Conservation (phyloP, 495 filamentous ascomycete genomes). For the Extremus antarcticus region DNA sequence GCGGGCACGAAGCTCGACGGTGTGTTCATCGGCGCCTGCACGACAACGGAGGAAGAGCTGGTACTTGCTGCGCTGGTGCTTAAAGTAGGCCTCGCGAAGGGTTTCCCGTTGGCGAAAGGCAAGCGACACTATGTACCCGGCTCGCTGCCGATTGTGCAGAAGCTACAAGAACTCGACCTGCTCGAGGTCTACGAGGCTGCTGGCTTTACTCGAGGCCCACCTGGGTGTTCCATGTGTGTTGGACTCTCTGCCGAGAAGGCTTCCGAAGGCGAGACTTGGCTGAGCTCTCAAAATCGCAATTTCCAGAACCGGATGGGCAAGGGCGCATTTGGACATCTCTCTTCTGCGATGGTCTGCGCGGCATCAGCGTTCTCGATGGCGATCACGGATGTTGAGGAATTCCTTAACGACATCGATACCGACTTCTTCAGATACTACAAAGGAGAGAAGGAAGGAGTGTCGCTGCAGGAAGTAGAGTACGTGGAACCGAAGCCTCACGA, state of each 20-base stretch:
- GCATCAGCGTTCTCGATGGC: not conserved
- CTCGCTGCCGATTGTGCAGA: not conserved
- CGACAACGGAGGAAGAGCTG: not conserved
- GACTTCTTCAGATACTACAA: not conserved
- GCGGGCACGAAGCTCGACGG: not conserved
- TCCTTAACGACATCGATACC: not conserved
- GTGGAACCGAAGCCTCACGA: not conserved
- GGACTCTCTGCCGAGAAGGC: not conserved
- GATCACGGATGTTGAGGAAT: not conserved
- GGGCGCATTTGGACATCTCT: not conserved
- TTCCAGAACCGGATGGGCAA: not conserved
- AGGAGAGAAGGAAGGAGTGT: not conserved
- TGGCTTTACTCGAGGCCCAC: not conserved
- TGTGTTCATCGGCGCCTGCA: not conserved
- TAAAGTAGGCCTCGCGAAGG: not conserved
- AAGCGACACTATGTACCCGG: not conserved
- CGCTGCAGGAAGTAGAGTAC: not conserved
- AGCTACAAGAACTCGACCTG: not conserved
- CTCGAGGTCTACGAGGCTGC: not conserved
- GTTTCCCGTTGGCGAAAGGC: not conserved
- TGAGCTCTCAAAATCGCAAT: not conserved
- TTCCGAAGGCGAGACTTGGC: not conserved
- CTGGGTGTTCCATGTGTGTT: not conserved
- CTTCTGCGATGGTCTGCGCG: not conserved
- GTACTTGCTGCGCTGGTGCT: not conserved